These are phyloP conservation scores for Alternaria sp. DNA, from an alignment of 2,329 filamentous ascomycete genomes.

Conservation along the genomic window DNA sequence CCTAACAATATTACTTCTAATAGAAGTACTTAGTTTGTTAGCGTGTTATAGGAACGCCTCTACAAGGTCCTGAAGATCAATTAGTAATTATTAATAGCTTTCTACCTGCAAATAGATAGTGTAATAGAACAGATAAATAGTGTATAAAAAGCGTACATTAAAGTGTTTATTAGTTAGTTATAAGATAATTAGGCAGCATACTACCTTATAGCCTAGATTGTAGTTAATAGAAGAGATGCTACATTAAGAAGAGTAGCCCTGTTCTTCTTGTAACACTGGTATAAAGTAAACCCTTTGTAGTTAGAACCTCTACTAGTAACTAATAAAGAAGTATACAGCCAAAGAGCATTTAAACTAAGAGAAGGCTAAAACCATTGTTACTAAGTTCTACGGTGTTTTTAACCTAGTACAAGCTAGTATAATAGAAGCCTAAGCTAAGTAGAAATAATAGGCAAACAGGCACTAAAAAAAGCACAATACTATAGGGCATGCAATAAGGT, in stretches of 20 bases:
- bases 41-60: not conserved
- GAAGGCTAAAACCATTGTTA: not conserved
- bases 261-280: not conserved
- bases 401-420: too few relatives aligned
- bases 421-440: too few relatives aligned
- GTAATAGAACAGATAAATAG: slow-evolving; percentile 6
- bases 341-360: not conserved
- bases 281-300: not conserved
- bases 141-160: too few relatives aligned
- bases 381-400: not conserved
- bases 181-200: too few relatives aligned
- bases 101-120: slow-evolving; percentile 7
- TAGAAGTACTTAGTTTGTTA: too few relatives aligned
- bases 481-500: not conserved
- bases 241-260: not conserved
- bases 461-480: not conserved
- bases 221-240: too few relatives aligned
- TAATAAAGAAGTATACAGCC: not conserved
- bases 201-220: too few relatives aligned
- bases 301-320: not conserved
- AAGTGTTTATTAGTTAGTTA: too few relatives aligned
- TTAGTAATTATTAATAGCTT: not conserved
- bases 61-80: not conserved
- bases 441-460: not conserved
- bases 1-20: too few relatives aligned